Base-by-base conservation (phyloP, 495 filamentous ascomycete genomes). In the Trichoderma virens region DNA sequence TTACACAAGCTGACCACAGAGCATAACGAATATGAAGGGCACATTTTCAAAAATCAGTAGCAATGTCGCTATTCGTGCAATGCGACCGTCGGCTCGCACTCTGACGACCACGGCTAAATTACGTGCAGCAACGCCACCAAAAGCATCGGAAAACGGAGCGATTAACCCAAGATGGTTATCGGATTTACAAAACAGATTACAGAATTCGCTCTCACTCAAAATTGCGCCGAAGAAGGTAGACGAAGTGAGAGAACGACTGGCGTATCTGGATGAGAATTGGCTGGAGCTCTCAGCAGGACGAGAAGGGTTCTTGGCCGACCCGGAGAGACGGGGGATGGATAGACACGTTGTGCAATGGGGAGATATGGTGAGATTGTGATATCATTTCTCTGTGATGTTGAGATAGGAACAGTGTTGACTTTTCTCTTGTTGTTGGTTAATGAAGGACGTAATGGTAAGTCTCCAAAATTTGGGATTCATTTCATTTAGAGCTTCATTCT, bases 301-400 rank as follows among this genome's bases (percentile, higher is more conserved):
- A 64, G 90, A 96, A 68, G 93, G 93, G 5, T 98, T 88, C 71
- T 70, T 97, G 65, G 88, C 89, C 0, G 85, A 82, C n/a, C 38
- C n/a, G 20, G 80, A 81, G 61, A 79, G 82, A 64, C 76, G 88
- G 31, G 90, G 91, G 4, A 71, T 95, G 43, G 86, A 84, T 65
- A 73, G 83, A n/a, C 86, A 91, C 69, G 78, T 82, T 71, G 87
- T 97, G 25, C 88, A 86, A 0, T 97, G 91, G 92, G 92, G 91
- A 35, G 93, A 98, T 77, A 92, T 93, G 90, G 92, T 62, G 38
- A 62, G 61, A 13, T 3, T 16, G 3, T 31, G 13, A 25, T 62
- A 35, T 31, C 23, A 0, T 8, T 23, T n/a, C 1, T 8, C 8
- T 30, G 18, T 13, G 7, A 14, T 60, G 7, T 20, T 38, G 38